phyloP scores from a whole-genome alignment of 768 basidiomycete species.

The Coprinopsis strossmayeri region DNA sequence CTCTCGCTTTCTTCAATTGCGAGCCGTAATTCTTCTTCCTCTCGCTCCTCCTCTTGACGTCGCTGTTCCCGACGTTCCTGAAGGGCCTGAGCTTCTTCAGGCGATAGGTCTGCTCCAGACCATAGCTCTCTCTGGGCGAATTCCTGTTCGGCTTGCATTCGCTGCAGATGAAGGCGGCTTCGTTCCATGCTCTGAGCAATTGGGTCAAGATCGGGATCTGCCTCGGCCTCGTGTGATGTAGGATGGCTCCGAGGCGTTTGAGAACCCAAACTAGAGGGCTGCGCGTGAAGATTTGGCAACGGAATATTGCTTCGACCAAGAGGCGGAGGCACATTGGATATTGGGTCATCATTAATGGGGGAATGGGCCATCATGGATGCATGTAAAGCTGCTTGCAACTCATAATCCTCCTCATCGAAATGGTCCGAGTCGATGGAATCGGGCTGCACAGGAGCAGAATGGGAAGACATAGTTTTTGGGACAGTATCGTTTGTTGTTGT shows the following conservation, averaged over 20 bases:
- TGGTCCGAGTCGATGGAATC: conserved; percentile 18
- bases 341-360: neutral
- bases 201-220: conserved; percentile 39
- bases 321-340: neutral
- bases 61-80: conserved; percentile 26
- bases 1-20: conserved; percentile 59
- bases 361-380: conserved; percentile 52
- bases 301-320: conserved; percentile 11
- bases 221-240: conserved; percentile 1
- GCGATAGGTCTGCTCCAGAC: conserved; percentile 28
- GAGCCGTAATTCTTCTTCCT: conserved; percentile 51
- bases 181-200: conserved; percentile 64
- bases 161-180: conserved; percentile 52
- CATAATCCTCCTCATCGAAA: conserved; percentile 80
- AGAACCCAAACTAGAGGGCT: conserved; percentile 12
- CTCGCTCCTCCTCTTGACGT: conserved; percentile 36
- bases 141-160: conserved; percentile 62
- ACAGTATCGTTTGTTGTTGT: conserved; percentile 1
- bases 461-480: conserved; percentile 5
- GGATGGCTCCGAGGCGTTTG: conserved; percentile 10
- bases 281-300: conserved; percentile 7
- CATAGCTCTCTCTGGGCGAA: conserved; percentile 56
- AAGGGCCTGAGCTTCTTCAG: conserved; percentile 24
- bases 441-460: neutral
- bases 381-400: conserved; percentile 82